Evolutionary conservation across 805 yeast species (phyloP), one percentile per base, ranked within the genome.

Genomic region (Middelhovenomyces tepae): DNA sequence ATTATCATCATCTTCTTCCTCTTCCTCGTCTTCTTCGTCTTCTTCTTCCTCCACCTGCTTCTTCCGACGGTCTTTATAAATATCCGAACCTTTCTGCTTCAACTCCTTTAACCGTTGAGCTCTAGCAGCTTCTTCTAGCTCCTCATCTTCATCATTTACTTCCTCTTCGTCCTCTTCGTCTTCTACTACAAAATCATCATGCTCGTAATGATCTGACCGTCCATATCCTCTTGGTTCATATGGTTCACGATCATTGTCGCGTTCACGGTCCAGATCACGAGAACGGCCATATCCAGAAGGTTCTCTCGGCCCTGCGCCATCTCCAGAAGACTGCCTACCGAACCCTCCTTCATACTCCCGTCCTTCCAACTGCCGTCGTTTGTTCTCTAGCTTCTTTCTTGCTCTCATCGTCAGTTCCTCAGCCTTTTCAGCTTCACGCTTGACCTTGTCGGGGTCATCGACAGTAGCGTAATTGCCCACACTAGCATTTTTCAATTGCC

Each of bases 371-470:
- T 40, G 53, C 18, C 57, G 54, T 27, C 57, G 47, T 39, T 58
- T 55, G 22, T 47, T 42, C 35, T 62, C 67, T 5, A 64, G 63
- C 47, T 61, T 59, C 27, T 62, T 47, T 5, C 67, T 48, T 18
- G 67, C 67, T 24, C 55, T 47, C 20, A 59, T 50, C 38, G 56
- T 57, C 39, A 46, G 45, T 33, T 47, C 52, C 45, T 60, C 67
- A 9, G 56, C 60, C 45, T 48, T 47, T 35, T 60, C 67, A 8
- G 65, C 56, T 25, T 64, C 68, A 20, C 68, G 55, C 45, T 62
- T 63, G 28, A 53, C 41, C 46, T 55, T 51, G 34, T 64, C 69
- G n/a, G 69, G 69, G 41, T 63, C 69, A 32, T 60, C 65, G 6
- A 47, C 40, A 5, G 68, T 63, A 18, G 57, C 57, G 16, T 59